Percentiles rank a stretch among this genome's conserved stretches.
Evolutionary conservation across 1,284 basidiomycete species (phyloP).

Genomic region (Wolfiporia cocos): DNA sequence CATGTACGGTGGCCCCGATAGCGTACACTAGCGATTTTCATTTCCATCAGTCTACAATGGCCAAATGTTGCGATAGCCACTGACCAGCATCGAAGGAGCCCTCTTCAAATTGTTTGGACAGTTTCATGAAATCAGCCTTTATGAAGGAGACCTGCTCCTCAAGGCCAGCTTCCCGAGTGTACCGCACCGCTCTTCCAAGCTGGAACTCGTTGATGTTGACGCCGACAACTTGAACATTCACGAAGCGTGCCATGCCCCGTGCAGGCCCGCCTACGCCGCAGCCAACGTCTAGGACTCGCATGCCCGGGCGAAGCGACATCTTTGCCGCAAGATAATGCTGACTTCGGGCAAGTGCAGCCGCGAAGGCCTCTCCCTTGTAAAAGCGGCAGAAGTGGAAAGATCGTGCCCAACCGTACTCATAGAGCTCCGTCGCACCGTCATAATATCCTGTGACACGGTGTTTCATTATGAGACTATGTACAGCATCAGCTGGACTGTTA

Average conservation of each 20-base stretch:
- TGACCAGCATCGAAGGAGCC: slow-evolving; percentile 91
- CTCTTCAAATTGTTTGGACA: slow-evolving; percentile 89
- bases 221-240: slow-evolving; percentile 86
- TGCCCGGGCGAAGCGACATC: slow-evolving; percentile 80
- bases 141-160: slow-evolving; percentile 76
- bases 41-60: too few species aligned
- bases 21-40: slow-evolving; percentile 92
- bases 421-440: slow-evolving; percentile 93
- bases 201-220: slow-evolving; percentile 99
- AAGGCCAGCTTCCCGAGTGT: slow-evolving; percentile 79
- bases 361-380: slow-evolving; percentile 92
- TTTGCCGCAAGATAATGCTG: slow-evolving; percentile 95
- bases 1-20: slow-evolving; percentile 97
- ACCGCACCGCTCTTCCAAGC: slow-evolving; percentile 78
- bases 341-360: slow-evolving; percentile 83
- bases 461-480: neutral
- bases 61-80: slow-evolving; percentile 27
- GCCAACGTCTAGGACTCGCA: slow-evolving; percentile 96
- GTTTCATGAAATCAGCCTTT: slow-evolving; percentile 96
- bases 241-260: slow-evolving; percentile 90
- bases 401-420: slow-evolving; percentile 93
- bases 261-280: slow-evolving; percentile 98
- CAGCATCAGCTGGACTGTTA: too few species aligned
- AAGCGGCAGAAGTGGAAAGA: slow-evolving; percentile 99
- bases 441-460: slow-evolving; percentile 94